Conservation (phyloP, 805 yeast species). For the Candida arabinofermentans region DNA sequence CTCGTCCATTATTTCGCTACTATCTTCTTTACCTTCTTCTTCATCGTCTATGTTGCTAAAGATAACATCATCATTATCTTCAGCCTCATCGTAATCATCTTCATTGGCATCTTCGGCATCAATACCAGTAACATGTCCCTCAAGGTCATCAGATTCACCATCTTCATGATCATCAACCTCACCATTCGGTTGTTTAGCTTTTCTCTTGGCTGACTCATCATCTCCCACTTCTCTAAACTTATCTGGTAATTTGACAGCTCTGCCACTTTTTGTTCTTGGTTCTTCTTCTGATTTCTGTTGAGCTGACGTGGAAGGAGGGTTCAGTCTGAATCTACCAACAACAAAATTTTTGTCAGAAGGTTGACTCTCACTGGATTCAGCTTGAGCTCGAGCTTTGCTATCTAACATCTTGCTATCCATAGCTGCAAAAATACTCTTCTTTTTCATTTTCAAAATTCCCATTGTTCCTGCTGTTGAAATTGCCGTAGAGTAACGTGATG, state of each 20-base stretch:
- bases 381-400: background rate
- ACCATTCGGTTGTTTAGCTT: no score
- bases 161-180: background rate
- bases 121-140: background rate
- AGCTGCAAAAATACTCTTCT: background rate
- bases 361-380: background rate
- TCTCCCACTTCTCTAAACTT: background rate
- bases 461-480: background rate
- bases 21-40: background rate
- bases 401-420: background rate
- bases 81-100: constrained; percentile 1
- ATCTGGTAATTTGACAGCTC: constrained; percentile 1
- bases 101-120: background rate
- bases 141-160: background rate
- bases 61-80: constrained; percentile 2
- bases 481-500: background rate
- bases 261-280: constrained; percentile 1
- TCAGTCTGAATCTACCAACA: background rate
- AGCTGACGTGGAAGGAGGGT: background rate
- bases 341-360: background rate
- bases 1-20: no score
- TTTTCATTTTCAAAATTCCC: constrained; percentile 2
- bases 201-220: background rate
- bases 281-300: background rate
- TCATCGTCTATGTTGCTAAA: background rate